A percentile compares a stretch with the other conserved stretches of the same genome.
Conservation (phyloP, 768 basidiomycete genomes). For the Rhizopogon vesiculosus region DNA sequence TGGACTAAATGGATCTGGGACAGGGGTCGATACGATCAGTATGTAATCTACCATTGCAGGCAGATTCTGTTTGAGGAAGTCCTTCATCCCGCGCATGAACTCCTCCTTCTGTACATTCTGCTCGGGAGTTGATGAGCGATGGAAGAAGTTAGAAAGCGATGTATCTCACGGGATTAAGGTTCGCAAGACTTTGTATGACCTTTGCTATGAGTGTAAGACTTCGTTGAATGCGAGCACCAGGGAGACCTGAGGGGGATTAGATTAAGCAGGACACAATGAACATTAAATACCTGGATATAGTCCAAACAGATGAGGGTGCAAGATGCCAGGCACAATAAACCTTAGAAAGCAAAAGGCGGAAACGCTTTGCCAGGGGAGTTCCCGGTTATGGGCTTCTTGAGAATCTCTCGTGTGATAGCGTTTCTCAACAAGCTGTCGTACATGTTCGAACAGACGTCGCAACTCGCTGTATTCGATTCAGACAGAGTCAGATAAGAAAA, state of each 20-base stretch:
- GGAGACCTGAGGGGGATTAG: constrained; percentile 49
- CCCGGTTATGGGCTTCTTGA: constrained; percentile 39
- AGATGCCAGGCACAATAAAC: constrained; percentile 85
- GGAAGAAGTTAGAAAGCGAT: constrained; percentile 1
- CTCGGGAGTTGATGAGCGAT: not conserved
- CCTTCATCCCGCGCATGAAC: constrained; percentile 75
- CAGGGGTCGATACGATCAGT: constrained; percentile 59
- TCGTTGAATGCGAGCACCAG: constrained; percentile 62
- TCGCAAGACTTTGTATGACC: constrained; percentile 86
- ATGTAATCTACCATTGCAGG: constrained; percentile 80
- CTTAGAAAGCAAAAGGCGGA: constrained; percentile 88
- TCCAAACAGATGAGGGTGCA: constrained; percentile 84
- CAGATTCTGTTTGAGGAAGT: constrained; percentile 60
- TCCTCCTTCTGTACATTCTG: constrained; percentile 71
- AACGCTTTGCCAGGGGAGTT: constrained; percentile 76
- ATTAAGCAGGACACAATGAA: not conserved
- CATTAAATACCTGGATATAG: constrained; percentile 57
- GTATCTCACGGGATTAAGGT: constrained; percentile 63
- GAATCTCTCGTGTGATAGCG: constrained; percentile 44
- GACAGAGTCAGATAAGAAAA: constrained; percentile 5
- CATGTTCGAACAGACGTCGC: constrained; percentile 61
- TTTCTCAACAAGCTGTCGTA: constrained; percentile 68
- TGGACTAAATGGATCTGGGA: constrained; percentile 19
- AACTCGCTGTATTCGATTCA: constrained; percentile 51
- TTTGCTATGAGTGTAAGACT: constrained; percentile 84